Base-by-base conservation (phyloP, 192 early-diverging fungal genomes). In the Coemansia sp. region DNA sequence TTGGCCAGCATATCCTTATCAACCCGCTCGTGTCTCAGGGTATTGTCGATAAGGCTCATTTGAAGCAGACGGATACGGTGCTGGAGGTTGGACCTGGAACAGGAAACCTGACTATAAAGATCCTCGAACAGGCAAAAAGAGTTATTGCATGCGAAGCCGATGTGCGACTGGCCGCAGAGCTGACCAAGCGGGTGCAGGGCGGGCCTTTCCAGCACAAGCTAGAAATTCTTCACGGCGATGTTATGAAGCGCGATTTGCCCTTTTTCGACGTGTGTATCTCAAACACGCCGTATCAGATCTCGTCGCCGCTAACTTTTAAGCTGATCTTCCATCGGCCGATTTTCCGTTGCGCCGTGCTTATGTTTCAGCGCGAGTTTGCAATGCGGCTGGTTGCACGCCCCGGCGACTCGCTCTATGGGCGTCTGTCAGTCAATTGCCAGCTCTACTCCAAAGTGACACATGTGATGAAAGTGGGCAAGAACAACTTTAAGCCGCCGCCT, bases 291-390 rank as follows among this genome's bases (percentile, higher is more conserved):
- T 99, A 97, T 80, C 79, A 92, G 83, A 99, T 98, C 60, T 99
- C 95, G 5, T 94, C 96, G 8, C 89, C 94, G 0, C 83, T 99
- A 47, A 89, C 91, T 5, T 96, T 99, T 82, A 99, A 99, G 81
- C 84, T 99, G 40, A 83, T 98, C 14, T 89, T 88, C 60, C 96
- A 98, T 70, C 89, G 95, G n/a, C 95, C 95, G 8, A 68, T 93
- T 19, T 94, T 94, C 82, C 84, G 89, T 47, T 91, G 89, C 53
- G 94, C 94, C 5, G 87, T 99, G 46, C 93, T 99, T 67, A 99
- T 98, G 96, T 99, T 99, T 76, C 97, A 99, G 72, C 90, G 93
- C 68, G 97, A 99, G 84, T 99, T 99, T 71, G 96, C 97, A 10
- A 74, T 99, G 59, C 90, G 94, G 21, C 75, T 99, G 15, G 85